Evolutionary conservation across 352 stramenopile species (phyloP).

Genomic region (Phytophthora cryptogea): DNA sequence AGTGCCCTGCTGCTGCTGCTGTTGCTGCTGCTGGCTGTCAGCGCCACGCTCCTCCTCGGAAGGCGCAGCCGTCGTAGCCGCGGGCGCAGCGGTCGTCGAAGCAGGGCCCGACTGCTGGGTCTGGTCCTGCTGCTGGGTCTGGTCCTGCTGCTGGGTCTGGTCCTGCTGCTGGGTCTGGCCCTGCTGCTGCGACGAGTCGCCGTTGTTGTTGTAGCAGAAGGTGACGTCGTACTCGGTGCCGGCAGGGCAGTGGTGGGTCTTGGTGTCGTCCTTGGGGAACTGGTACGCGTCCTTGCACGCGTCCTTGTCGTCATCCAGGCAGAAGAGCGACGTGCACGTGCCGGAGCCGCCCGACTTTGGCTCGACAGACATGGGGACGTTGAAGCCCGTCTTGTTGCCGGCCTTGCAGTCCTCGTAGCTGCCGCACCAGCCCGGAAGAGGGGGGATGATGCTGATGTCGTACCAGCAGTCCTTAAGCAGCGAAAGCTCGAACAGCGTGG

Average conservation of each 20-base stretch:
- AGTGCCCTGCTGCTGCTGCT: constrained; percentile 19
- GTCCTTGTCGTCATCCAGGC: constrained; percentile 28
- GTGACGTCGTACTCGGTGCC: constrained; percentile 49
- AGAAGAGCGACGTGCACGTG: constrained; percentile 44
- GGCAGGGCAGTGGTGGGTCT: constrained; percentile 62
- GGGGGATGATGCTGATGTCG: constrained; percentile 70
- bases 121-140: constrained; percentile 17
- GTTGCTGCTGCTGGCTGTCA: constrained; percentile 14
- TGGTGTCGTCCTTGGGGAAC: constrained; percentile 62
- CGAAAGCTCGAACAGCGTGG: constrained; percentile 42
- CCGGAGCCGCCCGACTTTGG: constrained; percentile 27
- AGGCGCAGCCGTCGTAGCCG: constrained; percentile 6
- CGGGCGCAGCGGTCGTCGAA: background rate
- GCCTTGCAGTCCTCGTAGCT: constrained; percentile 45
- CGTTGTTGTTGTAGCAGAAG: constrained; percentile 50
- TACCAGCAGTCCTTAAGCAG: constrained; percentile 47
- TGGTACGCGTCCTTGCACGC: constrained; percentile 61
- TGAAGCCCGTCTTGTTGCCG: constrained; percentile 52
- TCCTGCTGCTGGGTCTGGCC: constrained; percentile 17
- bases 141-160: constrained; percentile 16
- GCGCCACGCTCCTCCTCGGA: constrained; percentile 25
- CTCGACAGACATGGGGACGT: constrained; percentile 52
- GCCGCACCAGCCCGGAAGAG: constrained; percentile 30
- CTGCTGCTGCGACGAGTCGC: constrained; percentile 15
- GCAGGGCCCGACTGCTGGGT: constrained; percentile 9